Conservation (phyloP, 768 basidiomycete species). For the Clavaria fumosa region DNA sequence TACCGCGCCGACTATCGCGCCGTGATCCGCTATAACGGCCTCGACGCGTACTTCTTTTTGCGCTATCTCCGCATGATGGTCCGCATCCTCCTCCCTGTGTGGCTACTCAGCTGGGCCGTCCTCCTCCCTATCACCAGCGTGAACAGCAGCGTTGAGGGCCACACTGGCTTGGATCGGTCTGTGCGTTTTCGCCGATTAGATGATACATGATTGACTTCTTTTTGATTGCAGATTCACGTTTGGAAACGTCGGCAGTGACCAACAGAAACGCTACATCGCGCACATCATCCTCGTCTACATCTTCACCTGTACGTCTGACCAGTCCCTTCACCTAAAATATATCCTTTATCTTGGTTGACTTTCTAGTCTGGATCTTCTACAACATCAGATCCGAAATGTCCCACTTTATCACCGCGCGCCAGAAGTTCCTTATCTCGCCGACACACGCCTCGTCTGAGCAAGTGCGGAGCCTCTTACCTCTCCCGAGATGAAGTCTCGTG, state of each 20-base stretch:
- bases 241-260: constrained; percentile 48
- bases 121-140: constrained; percentile 63
- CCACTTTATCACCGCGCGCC: constrained; percentile 66
- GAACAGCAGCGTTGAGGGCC: constrained; percentile 28
- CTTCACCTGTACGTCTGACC: constrained; percentile 50
- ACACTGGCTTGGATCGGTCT: constrained; percentile 46
- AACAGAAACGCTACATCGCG: constrained; percentile 52
- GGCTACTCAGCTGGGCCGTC: constrained; percentile 77
- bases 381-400: constrained; percentile 69
- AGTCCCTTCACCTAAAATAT: background rate
- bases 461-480: too few species aligned
- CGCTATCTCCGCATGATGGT: constrained; percentile 80
- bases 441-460: constrained; percentile 65
- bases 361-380: constrained; percentile 69
- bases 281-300: constrained; percentile 65
- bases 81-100: constrained; percentile 75
- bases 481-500: too few species aligned
- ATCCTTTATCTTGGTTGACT: background rate
- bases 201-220: too few species aligned
- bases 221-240: too few species aligned
- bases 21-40: constrained; percentile 56
- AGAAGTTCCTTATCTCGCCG: constrained; percentile 64
- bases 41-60: constrained; percentile 90
- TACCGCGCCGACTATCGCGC: constrained; percentile 44
- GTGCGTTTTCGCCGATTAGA: too few species aligned